Percentiles rank a stretch among this genome's conserved stretches.
phyloP scores from a whole-genome alignment of 2,329 filamentous ascomycete species.

The Trichoderma sp. region DNA sequence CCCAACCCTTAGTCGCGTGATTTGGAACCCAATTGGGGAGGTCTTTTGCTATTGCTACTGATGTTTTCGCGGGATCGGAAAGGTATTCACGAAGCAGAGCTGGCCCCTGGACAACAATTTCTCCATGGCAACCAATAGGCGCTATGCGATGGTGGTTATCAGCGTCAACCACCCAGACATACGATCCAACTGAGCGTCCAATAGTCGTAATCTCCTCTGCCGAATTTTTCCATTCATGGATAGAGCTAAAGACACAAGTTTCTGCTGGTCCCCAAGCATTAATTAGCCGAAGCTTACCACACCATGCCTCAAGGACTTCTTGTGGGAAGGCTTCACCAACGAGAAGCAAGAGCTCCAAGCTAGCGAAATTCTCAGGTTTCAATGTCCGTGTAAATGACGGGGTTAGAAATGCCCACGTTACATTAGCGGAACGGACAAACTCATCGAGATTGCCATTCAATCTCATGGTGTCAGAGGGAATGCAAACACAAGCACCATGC shows the following conservation, averaged over 20 bases:
- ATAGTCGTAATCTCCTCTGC: background rate
- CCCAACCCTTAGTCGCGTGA: background rate
- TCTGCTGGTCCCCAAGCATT: constrained; percentile 19
- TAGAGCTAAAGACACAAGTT: constrained; percentile 1
- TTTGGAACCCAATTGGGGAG: constrained; percentile 4
- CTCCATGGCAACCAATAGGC: background rate
- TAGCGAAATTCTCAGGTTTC: background rate
- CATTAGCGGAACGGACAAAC: background rate
- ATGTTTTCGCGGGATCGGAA: background rate
- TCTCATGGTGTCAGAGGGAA: constrained; percentile 14
- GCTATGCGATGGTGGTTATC: background rate
- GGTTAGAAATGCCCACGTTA: constrained; percentile 3
- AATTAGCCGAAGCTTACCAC: constrained; percentile 1
- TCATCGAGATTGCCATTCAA: background rate
- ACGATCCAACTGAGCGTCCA: background rate
- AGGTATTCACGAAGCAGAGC: constrained; percentile 18
- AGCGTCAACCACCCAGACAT: constrained; percentile 15
- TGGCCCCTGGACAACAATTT: constrained; percentile 13
- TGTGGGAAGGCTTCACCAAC: background rate
- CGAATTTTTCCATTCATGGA: constrained; percentile 5
- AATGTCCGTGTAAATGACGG: constrained; percentile 9
- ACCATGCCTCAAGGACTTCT: constrained; percentile 8
- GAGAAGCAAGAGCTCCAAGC: background rate
- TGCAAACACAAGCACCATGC: constrained; percentile 18
- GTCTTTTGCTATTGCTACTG: background rate